Base-by-base conservation (phyloP, 2,329 filamentous ascomycete species). In the Metarhizium album region DNA sequence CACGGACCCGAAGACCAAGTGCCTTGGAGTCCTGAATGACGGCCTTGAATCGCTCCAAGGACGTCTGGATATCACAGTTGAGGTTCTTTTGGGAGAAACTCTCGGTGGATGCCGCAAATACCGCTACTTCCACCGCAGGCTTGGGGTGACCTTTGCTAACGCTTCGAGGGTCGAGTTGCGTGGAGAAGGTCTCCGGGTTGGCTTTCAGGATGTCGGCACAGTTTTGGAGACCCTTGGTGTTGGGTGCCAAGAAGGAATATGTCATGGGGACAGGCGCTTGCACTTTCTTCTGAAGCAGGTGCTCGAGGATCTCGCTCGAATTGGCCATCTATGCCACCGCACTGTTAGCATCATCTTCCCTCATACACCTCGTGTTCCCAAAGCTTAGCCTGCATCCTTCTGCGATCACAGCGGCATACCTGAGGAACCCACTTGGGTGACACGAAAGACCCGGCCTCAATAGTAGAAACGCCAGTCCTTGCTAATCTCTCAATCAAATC, bases 341-440 rank as follows among this genome's bases (percentile, higher is more conserved):
- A 18, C 4, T n/a, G 33, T 52, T 37, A 52, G 47, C 42, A 31
- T 24, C 27, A 18, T 18, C 22, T 20, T 16, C 1, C 14, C 11
- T 4, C 11, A 13, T 8, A 4, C 33, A 22, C 24, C 18, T 20
- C n/a, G 16, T 29, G 7, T 31, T 20, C 20, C 7, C 29, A 29
- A 42, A 11, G 33, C 20, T 20, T 20, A 9, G 20, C 31, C 33
- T 4, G 4, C 33, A 35, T 35, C 33, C 33, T 13, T 16, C 11
- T 18, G 37, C 33, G 23, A 11, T 14, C 13, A 37, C 37, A 40
- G 20, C n/a, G 38, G 24, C 64, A 54, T 60, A 88, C 80, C 74
- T 93, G 89, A 3, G 89, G 88, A 47, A 90, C 83, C 79, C 86
- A 90, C 78, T 87, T 89, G 1, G 88, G 86, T 45, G 85, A 80